Percentiles rank a stretch among this genome's conserved stretches.
These are phyloP conservation scores for Sarocladium strictum DNA, from an alignment of 2,329 filamentous ascomycete genomes.

Conservation along the genomic window DNA sequence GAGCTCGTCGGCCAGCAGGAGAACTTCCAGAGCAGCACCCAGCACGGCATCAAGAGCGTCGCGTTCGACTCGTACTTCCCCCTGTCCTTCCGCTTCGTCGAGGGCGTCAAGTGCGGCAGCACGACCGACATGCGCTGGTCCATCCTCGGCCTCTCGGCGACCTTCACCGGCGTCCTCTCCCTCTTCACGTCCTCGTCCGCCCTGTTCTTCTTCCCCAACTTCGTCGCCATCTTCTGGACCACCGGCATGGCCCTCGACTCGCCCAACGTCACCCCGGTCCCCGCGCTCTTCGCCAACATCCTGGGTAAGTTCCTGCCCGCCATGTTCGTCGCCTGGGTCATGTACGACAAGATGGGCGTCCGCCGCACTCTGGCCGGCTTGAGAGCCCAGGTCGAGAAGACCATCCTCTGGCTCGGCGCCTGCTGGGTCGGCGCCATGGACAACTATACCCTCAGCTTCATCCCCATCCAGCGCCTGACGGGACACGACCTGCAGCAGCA, in stretches of 20 bases:
- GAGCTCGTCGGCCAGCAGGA: slow-evolving; percentile 63
- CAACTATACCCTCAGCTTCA: slow-evolving; percentile 92
- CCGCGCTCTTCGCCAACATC: slow-evolving; percentile 69
- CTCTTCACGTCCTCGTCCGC: slow-evolving; percentile 74
- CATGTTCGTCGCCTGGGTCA: slow-evolving; percentile 78
- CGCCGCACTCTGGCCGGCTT: slow-evolving; percentile 65
- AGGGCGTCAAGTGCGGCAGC: slow-evolving; percentile 53
- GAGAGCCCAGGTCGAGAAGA: slow-evolving; percentile 82
- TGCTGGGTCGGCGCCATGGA: slow-evolving; percentile 89
- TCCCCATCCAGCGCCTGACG: slow-evolving; percentile 89
- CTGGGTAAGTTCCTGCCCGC: slow-evolving; percentile 81
- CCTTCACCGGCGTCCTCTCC: slow-evolving; percentile 71
- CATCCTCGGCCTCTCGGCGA: slow-evolving; percentile 72
- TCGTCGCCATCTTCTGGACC: slow-evolving; percentile 80
- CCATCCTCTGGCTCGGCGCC: slow-evolving; percentile 80
- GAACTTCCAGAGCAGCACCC: slow-evolving; percentile 56
- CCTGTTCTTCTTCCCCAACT: slow-evolving; percentile 80
- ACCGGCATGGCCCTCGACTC: slow-evolving; percentile 87
- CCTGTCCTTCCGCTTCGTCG: slow-evolving; percentile 72
- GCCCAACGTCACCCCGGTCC: slow-evolving; percentile 60
- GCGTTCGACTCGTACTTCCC: slow-evolving; percentile 87
- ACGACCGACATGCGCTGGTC: slow-evolving; percentile 79
- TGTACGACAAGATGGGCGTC: slow-evolving; percentile 78
- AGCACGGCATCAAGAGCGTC: slow-evolving; percentile 71
- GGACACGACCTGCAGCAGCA: slow-evolving; percentile 83